Percentiles rank a stretch among this genome's conserved stretches.
These are phyloP conservation scores for Posidonia australis DNA, from an alignment of 106 monocot genomes.

Conservation along the genomic window DNA sequence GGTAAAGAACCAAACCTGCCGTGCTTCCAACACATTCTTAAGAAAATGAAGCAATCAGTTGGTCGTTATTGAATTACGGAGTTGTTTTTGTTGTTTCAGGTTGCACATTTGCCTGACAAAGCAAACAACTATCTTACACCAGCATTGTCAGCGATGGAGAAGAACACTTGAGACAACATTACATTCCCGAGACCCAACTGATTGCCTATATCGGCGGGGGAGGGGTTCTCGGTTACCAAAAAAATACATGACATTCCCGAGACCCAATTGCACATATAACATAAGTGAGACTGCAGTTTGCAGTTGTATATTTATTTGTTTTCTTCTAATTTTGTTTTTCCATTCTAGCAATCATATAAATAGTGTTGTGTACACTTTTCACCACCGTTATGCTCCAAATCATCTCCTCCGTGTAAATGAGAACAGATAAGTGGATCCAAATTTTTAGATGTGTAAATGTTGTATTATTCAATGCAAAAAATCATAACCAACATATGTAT, in stretches of 20 bases:
- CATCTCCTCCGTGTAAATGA: too few species aligned
- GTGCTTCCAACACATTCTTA: background rate
- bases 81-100: conserved; percentile 31
- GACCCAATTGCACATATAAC: background rate
- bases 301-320: background rate
- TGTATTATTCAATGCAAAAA: too few species aligned
- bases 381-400: too few species aligned
- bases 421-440: too few species aligned
- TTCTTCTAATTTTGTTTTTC: too few species aligned
- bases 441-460: too few species aligned
- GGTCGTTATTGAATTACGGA: background rate
- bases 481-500: too few species aligned
- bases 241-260: too few species aligned
- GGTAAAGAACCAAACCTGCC: conserved; percentile 25
- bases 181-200: background rate
- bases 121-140: conserved; percentile 98
- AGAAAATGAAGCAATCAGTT: background rate
- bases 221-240: too few species aligned
- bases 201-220: too few species aligned
- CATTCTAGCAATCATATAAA: too few species aligned
- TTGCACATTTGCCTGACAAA: conserved; percentile 97
- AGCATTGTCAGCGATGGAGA: conserved; percentile 82
- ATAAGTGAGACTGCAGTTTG: background rate
- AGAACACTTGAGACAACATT: conserved; percentile 59
- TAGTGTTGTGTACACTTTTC: too few species aligned